phyloP scores from a whole-genome alignment of 2,329 filamentous ascomycete genomes.

The Blastomyces gilchristii region DNA sequence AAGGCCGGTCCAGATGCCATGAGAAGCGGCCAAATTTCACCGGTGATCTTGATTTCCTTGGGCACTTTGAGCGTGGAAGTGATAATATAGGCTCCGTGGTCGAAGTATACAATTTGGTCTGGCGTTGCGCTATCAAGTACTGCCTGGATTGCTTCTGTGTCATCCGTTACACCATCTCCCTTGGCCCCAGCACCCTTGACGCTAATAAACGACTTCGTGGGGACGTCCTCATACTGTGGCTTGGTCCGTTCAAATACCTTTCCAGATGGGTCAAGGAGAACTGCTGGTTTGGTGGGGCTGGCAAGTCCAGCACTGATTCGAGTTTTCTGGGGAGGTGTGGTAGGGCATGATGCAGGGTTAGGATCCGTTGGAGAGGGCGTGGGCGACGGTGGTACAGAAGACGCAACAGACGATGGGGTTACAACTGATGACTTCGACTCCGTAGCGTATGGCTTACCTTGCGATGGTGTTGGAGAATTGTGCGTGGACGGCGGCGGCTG shows the following conservation, averaged over 20 bases:
- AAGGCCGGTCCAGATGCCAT: slow-evolving; percentile 71
- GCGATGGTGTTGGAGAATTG: not conserved
- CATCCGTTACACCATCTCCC: slow-evolving; percentile 79
- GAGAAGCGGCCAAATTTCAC: slow-evolving; percentile 84
- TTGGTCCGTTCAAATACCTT: slow-evolving; percentile 74
- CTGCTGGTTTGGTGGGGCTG: slow-evolving; percentile 52
- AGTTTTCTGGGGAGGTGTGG: slow-evolving; percentile 24
- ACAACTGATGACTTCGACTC: not conserved
- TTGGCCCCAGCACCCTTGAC: slow-evolving; percentile 74
- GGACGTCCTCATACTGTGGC: slow-evolving; percentile 69
- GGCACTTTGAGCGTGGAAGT: slow-evolving; percentile 51
- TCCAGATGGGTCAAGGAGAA: slow-evolving; percentile 54
- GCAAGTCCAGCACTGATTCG: slow-evolving; percentile 51
- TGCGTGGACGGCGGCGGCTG: slow-evolving; percentile 3
- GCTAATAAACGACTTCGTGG: slow-evolving; percentile 63
- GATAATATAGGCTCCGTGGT: slow-evolving; percentile 54
- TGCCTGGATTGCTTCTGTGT: slow-evolving; percentile 73
- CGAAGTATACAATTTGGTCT: slow-evolving; percentile 54
- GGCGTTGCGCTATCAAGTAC: slow-evolving; percentile 55
- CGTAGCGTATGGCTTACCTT: not conserved
- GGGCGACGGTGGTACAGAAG: slow-evolving; percentile 11
- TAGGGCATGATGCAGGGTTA: slow-evolving; percentile 9
- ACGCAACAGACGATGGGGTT: slow-evolving; percentile 9
- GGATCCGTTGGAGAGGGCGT: slow-evolving; percentile 12
- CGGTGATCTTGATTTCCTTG: slow-evolving; percentile 74